Base-by-base conservation (phyloP, 2,329 filamentous ascomycete genomes). In the Aspergillus ibericus region DNA sequence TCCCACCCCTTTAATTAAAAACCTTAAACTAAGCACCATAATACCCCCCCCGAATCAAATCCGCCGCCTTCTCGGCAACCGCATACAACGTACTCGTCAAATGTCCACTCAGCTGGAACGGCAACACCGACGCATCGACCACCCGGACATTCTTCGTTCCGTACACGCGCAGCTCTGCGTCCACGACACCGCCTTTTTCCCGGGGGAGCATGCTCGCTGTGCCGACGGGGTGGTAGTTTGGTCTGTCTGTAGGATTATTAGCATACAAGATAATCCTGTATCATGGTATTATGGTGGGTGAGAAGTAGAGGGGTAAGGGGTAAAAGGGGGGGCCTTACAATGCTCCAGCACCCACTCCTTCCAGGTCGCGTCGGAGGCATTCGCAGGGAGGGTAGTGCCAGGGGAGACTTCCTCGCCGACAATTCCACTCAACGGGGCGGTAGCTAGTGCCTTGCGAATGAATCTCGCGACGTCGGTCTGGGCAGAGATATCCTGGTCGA, bases 321-420 rank as follows among this genome's bases (percentile, higher is more conserved):
- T n/a, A n/a, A n/a, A n/a, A n/a, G n/a, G n/a, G n/a, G n/a, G n/a
- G n/a, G n/a, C n/a, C 70, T 58, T 58, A 72, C 71, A 72, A 52
- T 63, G 65, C 3, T 50, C 51, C 16, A 65, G 62, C 27, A 67
- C 51, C 67, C 69, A 73, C 10, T 58, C 51, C 12, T 60, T 29
- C 71, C 71, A 73, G 3, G 53, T 53, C 10, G 59, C 35, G 10
- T 61, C 59, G 1, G 65, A 53, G 1, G 68, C 66, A 44, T 66
- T 59, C 9, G 59, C 48, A 9, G 69, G 62, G 2, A 73, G 42
- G 15, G 38, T 36, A 4, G 63, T 58, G 1, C 70, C 66, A 4
- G 71, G 71, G 1, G 58, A 40, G n/a, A 62, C 52, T 36, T 72
- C 70, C 1, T 66, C 60, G 2, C 52, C 61, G 1, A 71, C 63